Percentiles rank a stretch among this genome's conserved stretches.
phyloP scores from a whole-genome alignment of 345 rosid species.

The Pugionium dolabratum region DNA sequence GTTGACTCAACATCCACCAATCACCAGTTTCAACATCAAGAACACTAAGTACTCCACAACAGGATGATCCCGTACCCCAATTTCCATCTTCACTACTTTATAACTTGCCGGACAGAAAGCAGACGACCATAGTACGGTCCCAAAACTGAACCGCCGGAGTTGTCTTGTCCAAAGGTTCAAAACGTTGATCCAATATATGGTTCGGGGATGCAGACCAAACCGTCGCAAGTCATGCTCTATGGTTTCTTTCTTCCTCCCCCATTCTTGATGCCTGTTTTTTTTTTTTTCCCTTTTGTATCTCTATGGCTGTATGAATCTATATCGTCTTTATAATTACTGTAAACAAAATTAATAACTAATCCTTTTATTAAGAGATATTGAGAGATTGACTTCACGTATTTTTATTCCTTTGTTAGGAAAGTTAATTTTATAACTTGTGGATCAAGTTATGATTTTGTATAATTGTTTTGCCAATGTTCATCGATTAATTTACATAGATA shows the following conservation, averaged over 20 bases:
- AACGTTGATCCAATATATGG: neutral
- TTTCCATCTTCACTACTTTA: slow-evolving; percentile 17
- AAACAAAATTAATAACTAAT: too few species aligned
- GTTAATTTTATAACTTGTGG: neutral
- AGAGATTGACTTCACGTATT: neutral
- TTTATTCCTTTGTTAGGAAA: neutral
- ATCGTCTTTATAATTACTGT: neutral
- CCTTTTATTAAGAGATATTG: neutral
- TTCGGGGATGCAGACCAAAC: slow-evolving; percentile 21
- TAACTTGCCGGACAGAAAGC: neutral
- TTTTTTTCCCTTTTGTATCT: too few species aligned
- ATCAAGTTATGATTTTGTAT: neutral
- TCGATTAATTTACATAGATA: neutral
- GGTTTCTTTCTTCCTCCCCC: neutral
- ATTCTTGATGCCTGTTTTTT: too few species aligned
- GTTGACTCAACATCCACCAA: neutral
- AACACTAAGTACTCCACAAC: neutral
- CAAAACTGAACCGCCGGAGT: neutral
- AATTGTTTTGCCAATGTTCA: neutral
- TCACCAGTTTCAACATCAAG: slow-evolving; percentile 7
- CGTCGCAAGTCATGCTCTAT: slow-evolving; percentile 1
- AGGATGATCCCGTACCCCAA: neutral
- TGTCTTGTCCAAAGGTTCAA: slow-evolving; percentile 12
- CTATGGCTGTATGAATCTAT: too few species aligned
- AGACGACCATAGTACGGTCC: neutral